A percentile compares a stretch with the other conserved stretches of the same genome.
Conservation (phyloP, 169 alveolate genomes). For the Eimeria necatrix region DNA sequence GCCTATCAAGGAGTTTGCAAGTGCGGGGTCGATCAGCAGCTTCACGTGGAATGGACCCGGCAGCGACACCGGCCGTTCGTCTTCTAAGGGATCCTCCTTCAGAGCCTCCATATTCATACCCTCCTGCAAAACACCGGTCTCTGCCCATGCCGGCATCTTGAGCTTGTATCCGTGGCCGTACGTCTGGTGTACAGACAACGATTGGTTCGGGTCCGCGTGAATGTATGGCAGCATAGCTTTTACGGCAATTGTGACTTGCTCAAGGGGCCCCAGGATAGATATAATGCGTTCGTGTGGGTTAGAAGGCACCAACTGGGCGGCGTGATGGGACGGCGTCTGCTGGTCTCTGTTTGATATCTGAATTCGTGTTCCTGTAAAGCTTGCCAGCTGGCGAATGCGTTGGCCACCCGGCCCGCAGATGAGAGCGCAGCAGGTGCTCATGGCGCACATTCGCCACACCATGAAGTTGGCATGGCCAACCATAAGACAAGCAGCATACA, state of each 20-base stretch:
- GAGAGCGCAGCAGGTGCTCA: slow-evolving; percentile 66
- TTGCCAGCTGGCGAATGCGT: slow-evolving; percentile 64
- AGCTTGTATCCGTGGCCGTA: slow-evolving; percentile 67
- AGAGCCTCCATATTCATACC: slow-evolving; percentile 77
- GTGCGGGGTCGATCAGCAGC: slow-evolving; percentile 61
- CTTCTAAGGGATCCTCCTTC: slow-evolving; percentile 54
- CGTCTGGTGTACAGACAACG: slow-evolving; percentile 71
- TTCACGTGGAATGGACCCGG: slow-evolving; percentile 74
- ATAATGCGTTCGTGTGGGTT: slow-evolving; percentile 65
- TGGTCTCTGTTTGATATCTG: slow-evolving; percentile 71
- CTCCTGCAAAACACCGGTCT: slow-evolving; percentile 62
- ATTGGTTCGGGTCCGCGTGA: slow-evolving; percentile 77
- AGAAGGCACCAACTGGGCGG: slow-evolving; percentile 64
- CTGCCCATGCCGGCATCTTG: slow-evolving; percentile 77
- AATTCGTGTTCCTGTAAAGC: slow-evolving; percentile 67
- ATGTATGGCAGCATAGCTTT: slow-evolving; percentile 79
- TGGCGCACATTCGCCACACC: slow-evolving; percentile 78
- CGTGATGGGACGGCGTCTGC: slow-evolving; percentile 61
- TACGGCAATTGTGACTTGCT: slow-evolving; percentile 40
- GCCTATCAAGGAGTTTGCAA: slow-evolving; percentile 77
- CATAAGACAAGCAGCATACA: slow-evolving; percentile 76
- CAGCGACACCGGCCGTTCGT: slow-evolving; percentile 55
- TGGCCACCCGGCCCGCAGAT: slow-evolving; percentile 77
- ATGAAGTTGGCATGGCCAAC: slow-evolving; percentile 71
- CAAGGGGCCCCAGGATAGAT: slow-evolving; percentile 53